phyloP scores from a whole-genome alignment of 179 eudicot genomes.

The Carnegiea gigantea region DNA sequence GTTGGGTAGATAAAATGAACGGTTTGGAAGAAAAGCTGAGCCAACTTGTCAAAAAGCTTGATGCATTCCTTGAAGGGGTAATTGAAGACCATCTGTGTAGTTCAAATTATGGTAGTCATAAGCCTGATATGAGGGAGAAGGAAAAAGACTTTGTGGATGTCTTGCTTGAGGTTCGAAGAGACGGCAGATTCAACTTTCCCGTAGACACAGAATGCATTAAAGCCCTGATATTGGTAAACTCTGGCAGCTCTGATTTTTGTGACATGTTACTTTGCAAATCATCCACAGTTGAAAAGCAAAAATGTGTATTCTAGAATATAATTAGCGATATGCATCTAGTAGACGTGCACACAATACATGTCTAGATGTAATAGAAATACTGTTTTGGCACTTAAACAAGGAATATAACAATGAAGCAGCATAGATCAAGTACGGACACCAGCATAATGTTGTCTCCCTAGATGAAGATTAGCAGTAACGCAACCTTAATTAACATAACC shows the following conservation, averaged over 20 bases:
- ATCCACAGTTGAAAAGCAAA: background rate
- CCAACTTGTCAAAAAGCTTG: constrained; percentile 31
- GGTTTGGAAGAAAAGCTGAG: constrained; percentile 35
- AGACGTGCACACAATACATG: too few relatives aligned
- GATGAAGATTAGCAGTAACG: too few relatives aligned
- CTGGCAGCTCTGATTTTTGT: background rate
- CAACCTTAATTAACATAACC: too few relatives aligned
- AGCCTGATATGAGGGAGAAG: background rate
- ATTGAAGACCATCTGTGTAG: constrained; percentile 13
- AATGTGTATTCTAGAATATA: background rate
- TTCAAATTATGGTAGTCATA: background rate
- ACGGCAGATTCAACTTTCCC: constrained; percentile 14
- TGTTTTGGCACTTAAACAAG: too few relatives aligned
- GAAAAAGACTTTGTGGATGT: constrained; percentile 37
- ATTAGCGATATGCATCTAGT: too few relatives aligned
- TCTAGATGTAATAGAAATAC: too few relatives aligned
- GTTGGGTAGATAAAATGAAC: constrained; percentile 45
- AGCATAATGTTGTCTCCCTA: too few relatives aligned
- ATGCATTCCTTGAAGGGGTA: constrained; percentile 33
- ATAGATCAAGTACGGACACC: too few relatives aligned
- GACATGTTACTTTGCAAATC: background rate
- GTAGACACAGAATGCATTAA: constrained; percentile 33
- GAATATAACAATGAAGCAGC: too few relatives aligned
- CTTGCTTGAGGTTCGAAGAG: constrained; percentile 32
- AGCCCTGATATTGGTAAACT: constrained; percentile 32